A percentile compares a stretch with the other conserved stretches of the same genome.
phyloP scores from a whole-genome alignment of 495 filamentous ascomycete species.

The Chaetomidium leptoderma region DNA sequence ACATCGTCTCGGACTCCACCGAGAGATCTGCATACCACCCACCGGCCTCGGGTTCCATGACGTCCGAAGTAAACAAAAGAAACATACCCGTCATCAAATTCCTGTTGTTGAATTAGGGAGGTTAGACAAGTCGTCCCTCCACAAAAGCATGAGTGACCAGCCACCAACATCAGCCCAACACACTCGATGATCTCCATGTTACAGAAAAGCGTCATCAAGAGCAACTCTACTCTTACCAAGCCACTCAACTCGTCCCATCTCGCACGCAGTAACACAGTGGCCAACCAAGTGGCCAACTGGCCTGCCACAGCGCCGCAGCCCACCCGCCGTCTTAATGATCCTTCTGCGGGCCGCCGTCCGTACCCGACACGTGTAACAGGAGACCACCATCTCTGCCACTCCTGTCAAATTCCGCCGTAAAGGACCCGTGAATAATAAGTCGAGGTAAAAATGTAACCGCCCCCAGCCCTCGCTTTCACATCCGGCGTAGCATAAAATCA shows the following conservation, averaged over 20 bases:
- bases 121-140: too few species aligned
- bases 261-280: neutral
- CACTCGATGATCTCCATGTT: too few species aligned
- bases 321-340: neutral
- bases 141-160: neutral
- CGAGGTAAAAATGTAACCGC: too few species aligned
- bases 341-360: neutral
- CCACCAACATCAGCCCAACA: neutral
- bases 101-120: too few species aligned
- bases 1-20: too few species aligned
- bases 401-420: neutral
- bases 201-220: too few species aligned
- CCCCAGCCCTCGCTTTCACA: too few species aligned
- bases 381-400: too few species aligned
- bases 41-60: neutral
- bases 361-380: neutral
- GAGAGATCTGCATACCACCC: slow-evolving; percentile 1
- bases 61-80: neutral
- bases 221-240: too few species aligned
- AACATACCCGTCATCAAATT: too few species aligned
- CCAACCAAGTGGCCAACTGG: neutral
- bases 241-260: neutral
- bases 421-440: too few species aligned
- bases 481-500: too few species aligned
- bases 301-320: neutral